phyloP scores from a whole-genome alignment of 2,329 filamentous ascomycete genomes.

The Botrytis pseudocinerea region DNA sequence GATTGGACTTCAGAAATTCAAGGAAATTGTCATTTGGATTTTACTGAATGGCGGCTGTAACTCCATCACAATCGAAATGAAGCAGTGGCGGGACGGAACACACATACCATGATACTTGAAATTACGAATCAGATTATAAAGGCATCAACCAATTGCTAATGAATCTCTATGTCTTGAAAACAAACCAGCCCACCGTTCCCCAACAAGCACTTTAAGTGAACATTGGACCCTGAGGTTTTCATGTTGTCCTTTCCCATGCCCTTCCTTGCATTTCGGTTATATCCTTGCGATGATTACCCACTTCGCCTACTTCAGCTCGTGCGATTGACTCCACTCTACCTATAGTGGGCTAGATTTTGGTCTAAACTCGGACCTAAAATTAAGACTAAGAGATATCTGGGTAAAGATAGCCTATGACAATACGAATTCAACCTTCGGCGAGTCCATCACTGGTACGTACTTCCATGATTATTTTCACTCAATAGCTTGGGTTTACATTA shows the following conservation, averaged over 20 bases:
- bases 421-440: background rate
- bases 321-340: background rate
- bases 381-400: background rate
- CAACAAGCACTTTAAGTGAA: background rate
- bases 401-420: background rate
- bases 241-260: background rate
- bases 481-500: slow-evolving; percentile 1
- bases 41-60: background rate
- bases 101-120: background rate
- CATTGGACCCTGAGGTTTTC: background rate
- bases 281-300: background rate
- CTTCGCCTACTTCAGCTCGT: background rate
- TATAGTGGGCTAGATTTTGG: background rate
- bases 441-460: background rate
- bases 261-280: background rate
- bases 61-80: background rate
- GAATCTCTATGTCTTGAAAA: background rate
- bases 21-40: background rate
- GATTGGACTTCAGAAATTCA: background rate
- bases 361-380: background rate
- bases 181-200: background rate
- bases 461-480: background rate
- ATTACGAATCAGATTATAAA: background rate
- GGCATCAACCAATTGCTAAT: background rate
- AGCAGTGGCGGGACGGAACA: background rate